Base-by-base conservation (phyloP, 305 asterid genomes). In the Plantago lanceolata region DNA sequence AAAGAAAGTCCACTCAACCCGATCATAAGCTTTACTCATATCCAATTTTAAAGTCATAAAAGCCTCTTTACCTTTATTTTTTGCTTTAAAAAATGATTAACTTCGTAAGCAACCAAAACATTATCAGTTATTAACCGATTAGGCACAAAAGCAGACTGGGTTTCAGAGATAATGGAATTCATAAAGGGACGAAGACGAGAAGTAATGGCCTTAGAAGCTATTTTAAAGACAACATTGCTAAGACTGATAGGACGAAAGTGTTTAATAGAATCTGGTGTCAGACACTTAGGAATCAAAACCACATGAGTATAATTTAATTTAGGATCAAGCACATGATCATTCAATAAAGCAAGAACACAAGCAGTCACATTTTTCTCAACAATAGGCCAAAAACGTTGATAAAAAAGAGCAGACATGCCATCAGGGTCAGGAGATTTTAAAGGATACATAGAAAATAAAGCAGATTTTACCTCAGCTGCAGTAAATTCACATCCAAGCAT, bases 21-120 rank as follows among this genome's bases (percentile, higher is more conserved):
- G 16, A 11, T 65, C 70, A n/a, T 26, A 65, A 0, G 56, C 20
- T 17, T 65, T 65, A 0, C 63, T 56, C 56, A 44, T 55, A n/a
- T 65, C 63, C 0, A 65, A 15, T 8, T 55, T 65, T 0, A 65
- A 0, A 0, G 63, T 15, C 31, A 55, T 17, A 5, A 2, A 7
- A 4, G 15, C 70, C 3, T n/a, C 15, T 5, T 1, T n/a, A 0
- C 47, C 15, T 1, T 1, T 8, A 2, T 29, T 16, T 29, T 40
- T 18, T 8, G 17, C n/a, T 59, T 59, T 0, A 35, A 16, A 9
- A 6, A 40, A 5, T 57, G 62, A 0, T 28, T 48, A 0, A 62
- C 12, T 8, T 65, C 45, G 3, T 14, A 40, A 0, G 48, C 31
- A 0, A 48, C 47, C 0, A 62, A 9, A 0, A 48, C 17, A 62